phyloP scores from a whole-genome alignment of 1,284 basidiomycete species.

The Spongispora temasekensis region DNA sequence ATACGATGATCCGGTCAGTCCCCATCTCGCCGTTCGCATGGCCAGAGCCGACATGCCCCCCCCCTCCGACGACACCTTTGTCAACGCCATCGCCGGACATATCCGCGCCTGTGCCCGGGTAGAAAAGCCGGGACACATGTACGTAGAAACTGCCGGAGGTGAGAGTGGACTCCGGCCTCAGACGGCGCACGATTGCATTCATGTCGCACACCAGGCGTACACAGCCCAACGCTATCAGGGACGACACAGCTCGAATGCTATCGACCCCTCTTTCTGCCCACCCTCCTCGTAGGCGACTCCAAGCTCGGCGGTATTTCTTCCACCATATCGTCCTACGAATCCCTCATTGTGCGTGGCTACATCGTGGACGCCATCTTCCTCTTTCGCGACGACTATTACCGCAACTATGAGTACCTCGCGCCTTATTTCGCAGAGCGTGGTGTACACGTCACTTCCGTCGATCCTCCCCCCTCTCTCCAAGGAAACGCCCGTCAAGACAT shows the following conservation, averaged over 20 bases:
- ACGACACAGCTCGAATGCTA: conserved; percentile 86
- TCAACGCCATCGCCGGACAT: conserved; percentile 65
- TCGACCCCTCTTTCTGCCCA: conserved; percentile 84
- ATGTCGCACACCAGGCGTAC: conserved; percentile 91
- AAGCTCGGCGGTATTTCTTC: conserved; percentile 94
- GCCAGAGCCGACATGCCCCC: no score
- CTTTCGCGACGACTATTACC: conserved; percentile 86
- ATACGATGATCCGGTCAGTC: conserved; percentile 89
- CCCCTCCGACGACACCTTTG: conserved; percentile 68
- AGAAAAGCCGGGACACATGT: conserved; percentile 60
- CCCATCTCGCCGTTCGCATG: conserved; percentile 83
- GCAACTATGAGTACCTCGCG: conserved; percentile 82
- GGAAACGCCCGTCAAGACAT: conserved; percentile 52
- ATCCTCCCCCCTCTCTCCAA: conserved; percentile 61
- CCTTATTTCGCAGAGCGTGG: conserved; percentile 78
- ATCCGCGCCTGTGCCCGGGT: conserved; percentile 53
- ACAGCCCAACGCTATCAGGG: conserved; percentile 88
- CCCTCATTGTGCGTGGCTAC: conserved; percentile 88
- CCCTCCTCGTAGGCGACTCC: conserved; percentile 85
- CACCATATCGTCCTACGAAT: conserved; percentile 92
- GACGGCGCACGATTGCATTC: conserved; percentile 5
- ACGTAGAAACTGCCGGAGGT: conserved; percentile 96
- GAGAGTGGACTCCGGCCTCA: conserved; percentile 35
- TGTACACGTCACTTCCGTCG: conserved; percentile 59
- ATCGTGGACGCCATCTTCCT: conserved; percentile 86